Evolutionary conservation across 306 rosid genomes (phyloP).

Genomic region (Rosa persica): DNA sequence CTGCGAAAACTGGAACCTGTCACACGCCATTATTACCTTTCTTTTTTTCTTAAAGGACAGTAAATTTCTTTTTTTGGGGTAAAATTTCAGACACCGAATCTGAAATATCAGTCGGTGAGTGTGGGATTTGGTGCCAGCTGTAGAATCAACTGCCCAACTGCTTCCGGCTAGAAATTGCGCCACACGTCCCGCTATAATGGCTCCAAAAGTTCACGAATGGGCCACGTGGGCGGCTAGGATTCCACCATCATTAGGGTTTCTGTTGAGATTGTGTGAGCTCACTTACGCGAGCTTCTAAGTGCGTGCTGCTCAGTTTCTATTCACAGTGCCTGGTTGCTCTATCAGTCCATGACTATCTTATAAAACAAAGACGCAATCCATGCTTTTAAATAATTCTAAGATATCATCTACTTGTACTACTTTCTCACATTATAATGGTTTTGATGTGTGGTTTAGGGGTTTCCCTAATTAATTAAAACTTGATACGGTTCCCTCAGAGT

Average conservation of each 20-base stretch:
- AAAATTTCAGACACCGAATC: background rate
- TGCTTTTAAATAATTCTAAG: background rate
- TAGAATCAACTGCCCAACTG: slow-evolving; percentile 63
- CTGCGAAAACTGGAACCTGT: slow-evolving; percentile 14
- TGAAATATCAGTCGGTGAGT: slow-evolving; percentile 36
- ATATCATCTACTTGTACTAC: too few species aligned
- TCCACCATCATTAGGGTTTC: background rate
- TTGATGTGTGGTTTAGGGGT: too few species aligned
- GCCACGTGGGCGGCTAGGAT: slow-evolving; percentile 45
- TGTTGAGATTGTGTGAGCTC: background rate
- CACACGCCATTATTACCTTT: too few species aligned
- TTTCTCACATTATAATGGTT: too few species aligned
- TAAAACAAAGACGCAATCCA: background rate
- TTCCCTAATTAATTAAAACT: too few species aligned
- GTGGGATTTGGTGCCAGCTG: slow-evolving; percentile 55
- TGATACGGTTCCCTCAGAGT: too few species aligned
- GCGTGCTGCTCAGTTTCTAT: background rate
- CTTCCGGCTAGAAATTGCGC: slow-evolving; percentile 32
- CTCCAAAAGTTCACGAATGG: slow-evolving; percentile 12
- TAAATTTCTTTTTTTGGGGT: background rate
- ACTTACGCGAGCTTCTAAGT: background rate
- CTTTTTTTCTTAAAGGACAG: background rate
- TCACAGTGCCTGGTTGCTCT: too few species aligned
- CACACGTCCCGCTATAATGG: slow-evolving; percentile 13
- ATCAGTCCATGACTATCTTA: background rate